Evolutionary conservation across 495 filamentous ascomycete species (phyloP).

Genomic region (Glutinoglossum americanum): DNA sequence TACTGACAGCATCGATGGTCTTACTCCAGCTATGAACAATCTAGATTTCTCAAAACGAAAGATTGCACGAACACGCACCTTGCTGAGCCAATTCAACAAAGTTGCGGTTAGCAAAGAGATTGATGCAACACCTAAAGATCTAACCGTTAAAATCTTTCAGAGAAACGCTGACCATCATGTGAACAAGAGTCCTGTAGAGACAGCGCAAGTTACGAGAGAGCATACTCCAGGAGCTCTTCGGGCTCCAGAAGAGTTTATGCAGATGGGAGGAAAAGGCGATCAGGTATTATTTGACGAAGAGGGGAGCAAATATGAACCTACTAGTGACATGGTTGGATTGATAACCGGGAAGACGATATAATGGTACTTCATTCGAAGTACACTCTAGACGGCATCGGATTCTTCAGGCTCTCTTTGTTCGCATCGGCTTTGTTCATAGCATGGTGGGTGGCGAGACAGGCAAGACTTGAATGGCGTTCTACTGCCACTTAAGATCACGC

Average conservation of each 20-base stretch:
- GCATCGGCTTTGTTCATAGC: neutral
- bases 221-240: slow-evolving; percentile 38
- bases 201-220: slow-evolving; percentile 24
- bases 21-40: slow-evolving; percentile 58
- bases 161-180: slow-evolving; percentile 20
- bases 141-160: slow-evolving; percentile 52
- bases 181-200: slow-evolving; percentile 6
- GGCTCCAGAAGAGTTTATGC: slow-evolving; percentile 51
- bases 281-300: slow-evolving; percentile 47
- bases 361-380: neutral
- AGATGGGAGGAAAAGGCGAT: slow-evolving; percentile 68
- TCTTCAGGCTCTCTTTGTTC: neutral
- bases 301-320: slow-evolving; percentile 21
- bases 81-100: slow-evolving; percentile 65
- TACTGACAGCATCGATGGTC: slow-evolving; percentile 78
- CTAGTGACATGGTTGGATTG: neutral
- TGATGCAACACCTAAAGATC: slow-evolving; percentile 24
- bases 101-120: slow-evolving; percentile 44
- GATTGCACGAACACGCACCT: slow-evolving; percentile 56
- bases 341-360: neutral
- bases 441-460: too few relatives aligned
- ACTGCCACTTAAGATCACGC: too few relatives aligned
- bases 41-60: slow-evolving; percentile 75
- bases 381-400: neutral
- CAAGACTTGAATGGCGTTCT: too few relatives aligned